Conservation (phyloP, 106 monocot genomes). For the Posidonia australis region DNA sequence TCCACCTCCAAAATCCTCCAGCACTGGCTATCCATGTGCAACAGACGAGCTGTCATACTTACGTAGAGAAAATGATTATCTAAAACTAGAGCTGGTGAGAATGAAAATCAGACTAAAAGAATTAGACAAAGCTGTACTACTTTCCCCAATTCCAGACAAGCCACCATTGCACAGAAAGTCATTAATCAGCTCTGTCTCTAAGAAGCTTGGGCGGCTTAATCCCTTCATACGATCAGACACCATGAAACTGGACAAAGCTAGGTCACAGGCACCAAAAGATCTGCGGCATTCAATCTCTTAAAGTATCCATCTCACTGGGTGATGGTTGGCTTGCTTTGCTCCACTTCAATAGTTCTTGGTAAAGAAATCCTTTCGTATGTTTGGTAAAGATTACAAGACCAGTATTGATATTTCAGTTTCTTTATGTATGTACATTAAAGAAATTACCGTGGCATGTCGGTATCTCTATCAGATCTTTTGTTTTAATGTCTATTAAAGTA, state of each 20-base stretch:
- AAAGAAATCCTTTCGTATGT: not conserved
- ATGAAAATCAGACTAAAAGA: slow-evolving; percentile 45
- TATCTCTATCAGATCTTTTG: too few species aligned
- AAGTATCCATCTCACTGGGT: slow-evolving; percentile 4
- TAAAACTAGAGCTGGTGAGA: slow-evolving; percentile 57
- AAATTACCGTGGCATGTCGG: too few species aligned
- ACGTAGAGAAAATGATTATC: slow-evolving; percentile 53
- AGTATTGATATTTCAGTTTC: too few species aligned
- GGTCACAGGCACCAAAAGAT: slow-evolving; percentile 53
- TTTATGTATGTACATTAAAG: too few species aligned
- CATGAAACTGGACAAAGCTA: slow-evolving; percentile 17
- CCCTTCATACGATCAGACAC: slow-evolving; percentile 40
- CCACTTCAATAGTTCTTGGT: too few species aligned
- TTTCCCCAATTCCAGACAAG: slow-evolving; percentile 16
- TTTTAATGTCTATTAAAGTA: too few species aligned
- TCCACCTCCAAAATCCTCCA: slow-evolving; percentile 13
- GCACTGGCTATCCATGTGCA: slow-evolving; percentile 2
- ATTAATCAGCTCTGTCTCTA: slow-evolving; percentile 56
- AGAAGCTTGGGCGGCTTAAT: slow-evolving; percentile 61
- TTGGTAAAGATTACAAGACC: too few species aligned
- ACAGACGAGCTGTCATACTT: slow-evolving; percentile 48
- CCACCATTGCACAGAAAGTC: slow-evolving; percentile 73
- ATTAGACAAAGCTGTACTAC: not conserved
- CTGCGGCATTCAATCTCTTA: slow-evolving; percentile 78
- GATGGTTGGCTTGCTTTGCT: too few species aligned